Evolutionary conservation across 164 flowering plant genomes (phyloP), one percentile per base, ranked within the genome.

Genomic region (Houttuynia cordata): DNA sequence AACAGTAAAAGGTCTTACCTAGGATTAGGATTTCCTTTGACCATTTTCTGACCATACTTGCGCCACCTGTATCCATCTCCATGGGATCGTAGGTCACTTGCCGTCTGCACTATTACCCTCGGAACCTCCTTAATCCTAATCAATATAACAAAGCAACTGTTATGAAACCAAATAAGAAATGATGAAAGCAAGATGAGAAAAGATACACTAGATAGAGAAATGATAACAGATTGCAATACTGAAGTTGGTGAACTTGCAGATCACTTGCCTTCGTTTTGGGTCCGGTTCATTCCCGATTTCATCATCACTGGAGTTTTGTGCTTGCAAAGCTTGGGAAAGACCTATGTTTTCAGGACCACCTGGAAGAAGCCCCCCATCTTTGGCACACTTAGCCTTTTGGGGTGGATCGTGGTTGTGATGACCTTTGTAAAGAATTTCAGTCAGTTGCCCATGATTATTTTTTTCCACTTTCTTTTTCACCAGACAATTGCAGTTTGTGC

Each of bases 1-100:
- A 1, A 42, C 30, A 3, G 1, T 25, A 45, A 22, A 40, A 22
- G 20, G 41, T 24, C 60, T 61, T 67, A 91, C 97, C 97, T 86
- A 60, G 96, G 96, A 53, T 86, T 74, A 51, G 88, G 81, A 67
- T 79, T 91, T 67, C 97, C 97, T 66, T 91, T 91, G 64, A 91
- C 97, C 88, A 83, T 86, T 66, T 91, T 91, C 73, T 91, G 97
- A 23, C 97, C 97, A 74, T 91, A 91, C 65, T 90, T 91, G 56
- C 97, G 88, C 96, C 97, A 91, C 68, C 91, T 77, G 68, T 83
- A 88, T 59, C 97, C 97, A 81, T 91, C 97, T 58, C 78, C 76
- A 8, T 91, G 79, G 60, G 78, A 79, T 30, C 84, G 91, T 58
- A 77, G 78, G 65, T 91, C 88, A 70, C 83, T 78, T 24, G 84